Evolutionary conservation across 352 stramenopile genomes (phyloP).

Genomic region (Phytophthora meadii): DNA sequence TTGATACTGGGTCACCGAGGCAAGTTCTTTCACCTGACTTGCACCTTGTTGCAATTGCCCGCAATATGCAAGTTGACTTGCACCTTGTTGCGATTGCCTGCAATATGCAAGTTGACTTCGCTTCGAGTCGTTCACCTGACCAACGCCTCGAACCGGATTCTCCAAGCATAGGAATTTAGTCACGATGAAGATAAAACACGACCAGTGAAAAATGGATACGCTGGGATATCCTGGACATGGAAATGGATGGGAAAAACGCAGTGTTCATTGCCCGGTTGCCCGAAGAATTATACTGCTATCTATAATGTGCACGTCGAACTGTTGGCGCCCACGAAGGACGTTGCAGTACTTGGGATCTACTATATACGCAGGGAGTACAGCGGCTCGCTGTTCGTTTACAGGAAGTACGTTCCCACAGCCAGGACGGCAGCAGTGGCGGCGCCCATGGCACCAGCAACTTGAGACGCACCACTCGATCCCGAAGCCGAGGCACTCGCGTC

Average conservation of each 20-base stretch:
- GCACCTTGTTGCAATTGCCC: not conserved
- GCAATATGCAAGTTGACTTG: too few species aligned
- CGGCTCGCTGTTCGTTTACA: conserved; percentile 18
- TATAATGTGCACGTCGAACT: conserved; percentile 26
- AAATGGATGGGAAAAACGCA: not conserved
- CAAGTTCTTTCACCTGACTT: not conserved
- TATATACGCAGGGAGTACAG: conserved; percentile 12
- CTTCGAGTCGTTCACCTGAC: too few species aligned
- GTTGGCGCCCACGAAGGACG: not conserved
- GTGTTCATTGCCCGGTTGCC: not conserved
- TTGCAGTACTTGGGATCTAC: conserved; percentile 1
- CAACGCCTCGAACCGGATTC: too few species aligned
- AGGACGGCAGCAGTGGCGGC: conserved; percentile 24
- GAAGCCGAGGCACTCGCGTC: conserved; percentile 14
- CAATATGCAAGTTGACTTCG: too few species aligned
- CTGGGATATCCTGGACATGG: conserved; percentile 1
- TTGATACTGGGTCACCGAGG: not conserved
- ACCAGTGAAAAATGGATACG: conserved; percentile 23
- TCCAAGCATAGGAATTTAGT: too few species aligned
- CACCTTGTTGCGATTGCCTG: too few species aligned
- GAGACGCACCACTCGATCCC: conserved; percentile 16
- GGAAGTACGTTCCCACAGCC: conserved; percentile 30
- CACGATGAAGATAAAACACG: conserved; percentile 12
- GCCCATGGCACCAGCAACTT: conserved; percentile 21
- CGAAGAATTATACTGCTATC: conserved; percentile 9